phyloP scores from a whole-genome alignment of 371 early-diverging fungal species.

The Fennellomyces sp. region DNA sequence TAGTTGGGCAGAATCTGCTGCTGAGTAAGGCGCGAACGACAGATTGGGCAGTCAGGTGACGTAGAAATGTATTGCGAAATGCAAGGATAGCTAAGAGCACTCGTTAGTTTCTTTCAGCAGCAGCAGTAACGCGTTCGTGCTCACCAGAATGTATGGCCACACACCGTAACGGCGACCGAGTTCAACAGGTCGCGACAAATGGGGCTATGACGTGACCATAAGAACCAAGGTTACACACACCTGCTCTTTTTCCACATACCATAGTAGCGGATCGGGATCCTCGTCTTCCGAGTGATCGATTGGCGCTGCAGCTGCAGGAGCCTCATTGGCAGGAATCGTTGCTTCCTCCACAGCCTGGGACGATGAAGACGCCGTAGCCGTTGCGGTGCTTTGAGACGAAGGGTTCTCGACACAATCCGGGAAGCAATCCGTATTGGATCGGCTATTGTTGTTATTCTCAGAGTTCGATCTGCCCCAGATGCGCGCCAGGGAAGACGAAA shows the following conservation, averaged over 20 bases:
- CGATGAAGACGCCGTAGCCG: neutral
- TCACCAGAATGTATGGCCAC: slow-evolving; percentile 90
- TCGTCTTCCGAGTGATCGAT: neutral
- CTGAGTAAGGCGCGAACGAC: slow-evolving; percentile 53
- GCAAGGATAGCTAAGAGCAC: slow-evolving; percentile 76
- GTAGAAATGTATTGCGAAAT: slow-evolving; percentile 68
- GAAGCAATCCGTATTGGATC: neutral
- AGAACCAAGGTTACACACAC: neutral
- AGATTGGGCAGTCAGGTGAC: slow-evolving; percentile 73
- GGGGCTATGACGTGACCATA: slow-evolving; percentile 43
- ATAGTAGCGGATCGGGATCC: slow-evolving; percentile 12
- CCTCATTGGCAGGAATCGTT: neutral
- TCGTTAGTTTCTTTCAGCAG: neutral
- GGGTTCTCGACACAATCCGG: neutral
- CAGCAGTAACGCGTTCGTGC: neutral
- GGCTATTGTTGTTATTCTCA: neutral
- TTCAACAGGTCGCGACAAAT: slow-evolving; percentile 76
- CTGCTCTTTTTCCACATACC: neutral
- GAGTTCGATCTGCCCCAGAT: neutral
- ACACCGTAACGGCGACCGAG: slow-evolving; percentile 79
- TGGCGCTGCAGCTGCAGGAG: neutral
- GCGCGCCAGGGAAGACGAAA: neutral
- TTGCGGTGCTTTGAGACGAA: neutral
- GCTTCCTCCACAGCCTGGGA: neutral
- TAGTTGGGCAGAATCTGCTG: slow-evolving; percentile 86